Evolutionary conservation across 176 grass and related monocot genomes (phyloP), one percentile per base, ranked within the genome.

Genomic region (Chrysopogon serrulatus): DNA sequence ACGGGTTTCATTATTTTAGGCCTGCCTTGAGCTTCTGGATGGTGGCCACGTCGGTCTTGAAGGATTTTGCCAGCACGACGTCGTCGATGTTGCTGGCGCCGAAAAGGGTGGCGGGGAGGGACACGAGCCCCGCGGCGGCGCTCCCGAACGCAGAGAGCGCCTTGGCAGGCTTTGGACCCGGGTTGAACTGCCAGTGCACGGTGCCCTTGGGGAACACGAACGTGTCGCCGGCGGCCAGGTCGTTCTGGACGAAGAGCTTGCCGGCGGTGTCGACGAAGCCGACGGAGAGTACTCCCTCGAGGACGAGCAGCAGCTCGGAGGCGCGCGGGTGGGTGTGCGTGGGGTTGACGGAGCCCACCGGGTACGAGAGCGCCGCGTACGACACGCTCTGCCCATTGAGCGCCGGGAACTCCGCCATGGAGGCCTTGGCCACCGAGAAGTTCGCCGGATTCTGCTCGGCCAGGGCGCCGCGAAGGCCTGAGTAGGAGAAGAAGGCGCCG

Each of bases 251-350:
- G 76, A 82, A 89, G 28, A 91, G 71, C 76, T 48, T 65, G 49
- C 69, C 64, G 17, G 79, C n/a, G 1, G 89, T 82, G 67, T 90
- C 85, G 61, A 94, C 59, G 9, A 94, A 89, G 8, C 86, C 89
- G 23, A 91, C 84, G 32, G 62, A 81, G 70, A 91, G 89, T 7
- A 80, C 44, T 2, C 89, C 89, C 1, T 82, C 34, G 48, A 91
- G 0, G 43, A 91, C 36, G 40, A 86, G 81, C 9, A 87, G 84
- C 33, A 94, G 82, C 87, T 94, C 86, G 10, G 89, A 60, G 15
- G 86, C 54, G 43, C 87, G 89, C 5, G 77, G 92, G 84, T 94
- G 92, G 32, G 81, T 91, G 89, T 94, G 92, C 8, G 82, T 78
- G 9, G 76, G 63, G 37, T 91, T 86, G 11, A 87, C 44, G 73